Evolutionary conservation across 345 rosid species (phyloP).

Genomic region (Hibiscus syriacus): DNA sequence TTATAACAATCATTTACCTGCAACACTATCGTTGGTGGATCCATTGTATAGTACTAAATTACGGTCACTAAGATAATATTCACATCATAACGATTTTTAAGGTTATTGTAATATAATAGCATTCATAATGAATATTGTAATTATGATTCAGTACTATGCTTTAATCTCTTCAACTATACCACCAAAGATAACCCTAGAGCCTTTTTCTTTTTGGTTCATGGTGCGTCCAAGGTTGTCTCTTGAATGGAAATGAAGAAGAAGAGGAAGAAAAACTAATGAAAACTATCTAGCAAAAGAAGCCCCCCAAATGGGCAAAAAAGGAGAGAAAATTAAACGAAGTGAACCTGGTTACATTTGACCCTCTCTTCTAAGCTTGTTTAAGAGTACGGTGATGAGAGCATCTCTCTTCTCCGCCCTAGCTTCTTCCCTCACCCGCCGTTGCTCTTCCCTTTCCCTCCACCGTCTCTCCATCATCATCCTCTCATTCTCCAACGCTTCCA

Average conservation of each 20-base stretch:
- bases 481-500: conserved; percentile 83
- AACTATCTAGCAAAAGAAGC: background rate
- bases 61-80: too few relatives aligned
- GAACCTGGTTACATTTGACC: conserved; percentile 19
- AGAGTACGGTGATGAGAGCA: conserved; percentile 62
- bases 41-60: too few relatives aligned
- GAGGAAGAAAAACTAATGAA: background rate
- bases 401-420: conserved; percentile 95
- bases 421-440: conserved; percentile 78
- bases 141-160: too few relatives aligned
- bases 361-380: conserved; percentile 62
- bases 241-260: background rate
- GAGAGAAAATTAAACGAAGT: conserved; percentile 1
- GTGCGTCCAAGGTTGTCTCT: too few relatives aligned
- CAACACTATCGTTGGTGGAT: conserved; percentile 20
- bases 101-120: too few relatives aligned
- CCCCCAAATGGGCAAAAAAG: background rate
- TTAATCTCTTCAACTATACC: conserved; percentile 13
- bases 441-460: conserved; percentile 93
- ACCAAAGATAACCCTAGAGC: conserved; percentile 9
- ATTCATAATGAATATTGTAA: too few relatives aligned
- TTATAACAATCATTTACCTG: conserved; percentile 15
- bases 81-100: too few relatives aligned
- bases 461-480: conserved; percentile 71
- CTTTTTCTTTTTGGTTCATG: too few relatives aligned